These are phyloP conservation scores for Trichothecium roseum DNA, from an alignment of 2,329 filamentous ascomycete species.

Conservation along the genomic window DNA sequence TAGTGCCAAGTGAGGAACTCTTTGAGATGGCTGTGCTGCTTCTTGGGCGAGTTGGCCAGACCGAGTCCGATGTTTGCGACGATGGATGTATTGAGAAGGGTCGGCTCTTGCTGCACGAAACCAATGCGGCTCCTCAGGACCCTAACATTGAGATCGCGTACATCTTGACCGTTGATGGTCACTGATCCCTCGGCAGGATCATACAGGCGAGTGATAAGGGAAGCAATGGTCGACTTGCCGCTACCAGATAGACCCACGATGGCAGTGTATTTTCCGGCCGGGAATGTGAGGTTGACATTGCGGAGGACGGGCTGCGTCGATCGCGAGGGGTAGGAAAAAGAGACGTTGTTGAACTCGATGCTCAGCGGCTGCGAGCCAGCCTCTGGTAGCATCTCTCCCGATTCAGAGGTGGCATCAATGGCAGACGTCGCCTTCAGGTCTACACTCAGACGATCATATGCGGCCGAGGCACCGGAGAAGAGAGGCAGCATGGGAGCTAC, in stretches of 20 bases:
- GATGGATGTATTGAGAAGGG: conserved; percentile 33
- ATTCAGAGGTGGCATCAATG: conserved; percentile 31
- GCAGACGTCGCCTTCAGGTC: conserved; percentile 42
- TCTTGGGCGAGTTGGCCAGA: conserved; percentile 34
- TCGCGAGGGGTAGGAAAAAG: conserved; percentile 33
- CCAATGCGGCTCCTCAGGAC: conserved; percentile 29
- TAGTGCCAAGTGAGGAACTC: conserved; percentile 25
- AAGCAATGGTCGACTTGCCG: conserved; percentile 47
- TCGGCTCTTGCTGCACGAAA: conserved; percentile 35
- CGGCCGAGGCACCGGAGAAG: conserved; percentile 46
- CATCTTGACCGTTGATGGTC: conserved; percentile 33
- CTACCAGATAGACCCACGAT: conserved; percentile 49
- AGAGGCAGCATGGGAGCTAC: conserved; percentile 54
- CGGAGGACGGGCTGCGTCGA: conserved; percentile 32
- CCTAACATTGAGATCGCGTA: conserved; percentile 36
- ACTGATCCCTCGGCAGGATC: conserved; percentile 39
- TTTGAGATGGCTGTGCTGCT: too few relatives aligned
- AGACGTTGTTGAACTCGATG: conserved; percentile 32
- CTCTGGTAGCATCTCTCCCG: too few relatives aligned
- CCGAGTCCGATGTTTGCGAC: conserved; percentile 42
- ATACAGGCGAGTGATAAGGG: conserved; percentile 46
- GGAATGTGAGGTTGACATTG: conserved; percentile 35
- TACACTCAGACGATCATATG: conserved; percentile 45
- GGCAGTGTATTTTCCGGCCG: conserved; percentile 38
- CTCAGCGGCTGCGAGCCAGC: too few relatives aligned